Percentiles rank a stretch among this genome's conserved stretches.
phyloP scores from a whole-genome alignment of 305 asterid genomes.

The Solanum aculeatissimum region DNA sequence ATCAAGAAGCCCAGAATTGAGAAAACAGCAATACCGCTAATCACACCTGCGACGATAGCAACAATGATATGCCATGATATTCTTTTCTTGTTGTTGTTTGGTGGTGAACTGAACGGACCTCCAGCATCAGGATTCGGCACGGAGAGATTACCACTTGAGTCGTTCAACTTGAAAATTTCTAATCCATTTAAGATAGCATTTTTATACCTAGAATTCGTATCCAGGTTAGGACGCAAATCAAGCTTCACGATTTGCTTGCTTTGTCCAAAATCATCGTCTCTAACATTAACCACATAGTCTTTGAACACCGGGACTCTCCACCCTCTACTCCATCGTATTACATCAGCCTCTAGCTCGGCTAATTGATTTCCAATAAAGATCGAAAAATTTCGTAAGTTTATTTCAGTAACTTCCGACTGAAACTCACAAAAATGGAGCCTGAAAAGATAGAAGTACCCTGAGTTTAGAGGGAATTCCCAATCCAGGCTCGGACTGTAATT shows the following conservation, averaged over 20 bases:
- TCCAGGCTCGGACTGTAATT: constrained; percentile 2
- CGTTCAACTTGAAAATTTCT: constrained; percentile 41
- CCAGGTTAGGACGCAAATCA: constrained; percentile 11
- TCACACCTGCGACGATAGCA: constrained; percentile 10
- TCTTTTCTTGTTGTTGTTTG: neutral
- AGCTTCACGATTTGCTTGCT: constrained; percentile 19
- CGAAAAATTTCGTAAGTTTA: neutral
- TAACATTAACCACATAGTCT: constrained; percentile 20
- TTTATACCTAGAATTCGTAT: neutral
- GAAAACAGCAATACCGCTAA: constrained; percentile 2
- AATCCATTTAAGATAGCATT: constrained; percentile 37
- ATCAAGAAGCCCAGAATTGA: constrained; percentile 15
- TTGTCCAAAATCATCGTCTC: constrained; percentile 3
- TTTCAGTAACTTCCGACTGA: neutral
- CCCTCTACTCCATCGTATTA: constrained; percentile 6
- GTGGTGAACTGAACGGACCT: neutral
- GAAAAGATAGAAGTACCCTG: constrained; percentile 35
- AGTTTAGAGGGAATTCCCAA: constrained; percentile 34
- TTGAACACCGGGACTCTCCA: constrained; percentile 6
- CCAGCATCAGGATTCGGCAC: constrained; percentile 12
- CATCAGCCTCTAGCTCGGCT: constrained; percentile 2
- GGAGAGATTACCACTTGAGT: constrained; percentile 11
- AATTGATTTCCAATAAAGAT: constrained; percentile 9
- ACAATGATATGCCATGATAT: neutral
- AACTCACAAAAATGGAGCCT: constrained; percentile 45